Evolutionary conservation across 2,329 filamentous ascomycete genomes (phyloP).

Genomic region (Penicillium sp.): DNA sequence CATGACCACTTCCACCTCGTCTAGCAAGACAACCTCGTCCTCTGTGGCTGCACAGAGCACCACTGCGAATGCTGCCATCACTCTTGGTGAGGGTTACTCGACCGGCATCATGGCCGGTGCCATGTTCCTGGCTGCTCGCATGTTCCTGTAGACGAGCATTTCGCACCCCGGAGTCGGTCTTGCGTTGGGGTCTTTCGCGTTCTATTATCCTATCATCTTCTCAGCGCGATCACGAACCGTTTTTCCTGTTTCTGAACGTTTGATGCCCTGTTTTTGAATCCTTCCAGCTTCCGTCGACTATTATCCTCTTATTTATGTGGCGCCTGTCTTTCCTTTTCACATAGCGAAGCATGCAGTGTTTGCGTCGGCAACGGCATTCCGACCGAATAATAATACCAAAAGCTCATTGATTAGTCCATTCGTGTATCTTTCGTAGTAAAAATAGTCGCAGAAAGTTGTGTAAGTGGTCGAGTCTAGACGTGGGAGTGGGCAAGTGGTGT

Average conservation of each 20-base stretch:
- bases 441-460: not conserved
- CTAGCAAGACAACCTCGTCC: slow-evolving; percentile 24
- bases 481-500: slow-evolving; percentile 13
- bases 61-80: slow-evolving; percentile 42
- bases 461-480: not conserved
- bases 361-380: not conserved
- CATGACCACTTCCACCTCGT: slow-evolving; percentile 28
- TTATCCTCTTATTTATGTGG: slow-evolving; percentile 19
- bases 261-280: slow-evolving; percentile 17
- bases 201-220: slow-evolving; percentile 11
- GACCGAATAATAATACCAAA: not conserved
- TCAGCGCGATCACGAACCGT: slow-evolving; percentile 17
- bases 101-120: slow-evolving; percentile 50
- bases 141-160: slow-evolving; percentile 48
- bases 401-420: not conserved
- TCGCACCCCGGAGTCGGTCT: not conserved
- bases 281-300: slow-evolving; percentile 11
- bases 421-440: not conserved
- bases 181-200: slow-evolving; percentile 2
- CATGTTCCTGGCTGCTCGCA: slow-evolving; percentile 53
- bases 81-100: slow-evolving; percentile 46
- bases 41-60: slow-evolving; percentile 26
- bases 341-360: slow-evolving; percentile 10
- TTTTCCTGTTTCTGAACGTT: slow-evolving; percentile 1
- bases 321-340: slow-evolving; percentile 17